Conservation (phyloP, 768 basidiomycete genomes). For the Chalciporus piperatus region DNA sequence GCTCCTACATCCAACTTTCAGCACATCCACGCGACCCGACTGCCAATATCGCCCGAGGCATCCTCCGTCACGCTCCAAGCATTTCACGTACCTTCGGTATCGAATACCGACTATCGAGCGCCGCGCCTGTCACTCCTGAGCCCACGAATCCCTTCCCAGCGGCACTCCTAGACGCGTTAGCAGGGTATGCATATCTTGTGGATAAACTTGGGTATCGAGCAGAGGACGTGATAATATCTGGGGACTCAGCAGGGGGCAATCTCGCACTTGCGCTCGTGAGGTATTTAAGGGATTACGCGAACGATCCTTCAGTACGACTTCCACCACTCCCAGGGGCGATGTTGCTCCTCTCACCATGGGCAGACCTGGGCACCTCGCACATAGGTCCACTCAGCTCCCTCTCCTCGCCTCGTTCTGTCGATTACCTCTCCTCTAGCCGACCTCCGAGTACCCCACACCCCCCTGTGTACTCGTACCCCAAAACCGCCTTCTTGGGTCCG, state of each 20-base stretch:
- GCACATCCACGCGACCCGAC: slow-evolving; percentile 27
- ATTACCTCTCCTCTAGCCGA: slow-evolving; percentile 15
- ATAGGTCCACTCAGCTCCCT: slow-evolving; percentile 37
- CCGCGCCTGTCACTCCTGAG: slow-evolving; percentile 19
- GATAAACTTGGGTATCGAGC: slow-evolving; percentile 40
- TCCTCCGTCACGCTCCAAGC: slow-evolving; percentile 11
- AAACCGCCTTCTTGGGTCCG: slow-evolving; percentile 46
- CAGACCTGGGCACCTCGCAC: slow-evolving; percentile 20
- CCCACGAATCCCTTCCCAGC: slow-evolving; percentile 47
- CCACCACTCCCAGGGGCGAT: slow-evolving; percentile 28
- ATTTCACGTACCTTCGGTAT: slow-evolving; percentile 35
- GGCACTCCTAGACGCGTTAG: slow-evolving; percentile 49
- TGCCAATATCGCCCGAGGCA: slow-evolving; percentile 21
- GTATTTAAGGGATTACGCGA: slow-evolving; percentile 30
- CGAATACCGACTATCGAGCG: slow-evolving; percentile 47
- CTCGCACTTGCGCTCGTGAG: slow-evolving; percentile 40
- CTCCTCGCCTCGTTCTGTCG: slow-evolving; percentile 21
- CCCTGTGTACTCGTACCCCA: slow-evolving; percentile 27
- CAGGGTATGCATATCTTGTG: slow-evolving; percentile 51
- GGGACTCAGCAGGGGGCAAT: slow-evolving; percentile 57
- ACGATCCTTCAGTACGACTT: slow-evolving; percentile 12
- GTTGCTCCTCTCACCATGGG: slow-evolving; percentile 36
- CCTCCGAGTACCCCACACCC: no score
- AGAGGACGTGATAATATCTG: slow-evolving; percentile 42
- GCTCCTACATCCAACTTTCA: slow-evolving; percentile 25